A percentile compares a stretch with the other conserved stretches of the same genome.
These are phyloP conservation scores for Lepidium campestre DNA, from an alignment of 441 rosid species.

Conservation along the genomic window DNA sequence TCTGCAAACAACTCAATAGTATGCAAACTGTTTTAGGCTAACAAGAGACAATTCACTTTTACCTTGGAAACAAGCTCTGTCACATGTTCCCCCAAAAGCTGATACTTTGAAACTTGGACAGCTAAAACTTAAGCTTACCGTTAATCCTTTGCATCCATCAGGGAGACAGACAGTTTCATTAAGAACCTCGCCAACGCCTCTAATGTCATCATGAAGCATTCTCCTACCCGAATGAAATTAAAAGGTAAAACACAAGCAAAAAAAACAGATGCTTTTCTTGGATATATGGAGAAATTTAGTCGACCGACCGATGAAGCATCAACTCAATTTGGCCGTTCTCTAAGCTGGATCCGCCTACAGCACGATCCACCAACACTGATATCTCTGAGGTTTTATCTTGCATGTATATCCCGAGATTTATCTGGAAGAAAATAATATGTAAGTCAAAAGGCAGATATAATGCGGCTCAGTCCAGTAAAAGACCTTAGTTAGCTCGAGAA, in stretches of 20 bases:
- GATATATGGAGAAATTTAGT: not conserved
- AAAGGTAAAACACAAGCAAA: conserved; percentile 10
- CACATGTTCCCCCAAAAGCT: not conserved
- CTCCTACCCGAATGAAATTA: conserved; percentile 34
- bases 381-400: conserved; percentile 55
- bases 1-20: conserved; percentile 31
- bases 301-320: conserved; percentile 65
- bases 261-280: not conserved
- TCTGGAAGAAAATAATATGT: conserved; percentile 29
- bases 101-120: not conserved
- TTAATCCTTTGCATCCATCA: conserved; percentile 63
- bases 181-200: conserved; percentile 70
- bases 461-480: not conserved
- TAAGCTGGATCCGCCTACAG: conserved; percentile 66
- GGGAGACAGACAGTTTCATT: conserved; percentile 62
- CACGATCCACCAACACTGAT: conserved; percentile 65
- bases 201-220: conserved; percentile 55
- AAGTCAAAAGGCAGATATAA: conserved; percentile 1
- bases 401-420: conserved; percentile 60
- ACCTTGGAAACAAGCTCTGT: not conserved
- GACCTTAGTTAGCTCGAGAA: not conserved
- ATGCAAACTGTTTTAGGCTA: not conserved
- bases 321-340: conserved; percentile 65
- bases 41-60: not conserved
- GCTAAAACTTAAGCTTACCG: conserved; percentile 37